Conservation (phyloP, 495 filamentous ascomycete genomes). For the Talaromyces proteolyticus region DNA sequence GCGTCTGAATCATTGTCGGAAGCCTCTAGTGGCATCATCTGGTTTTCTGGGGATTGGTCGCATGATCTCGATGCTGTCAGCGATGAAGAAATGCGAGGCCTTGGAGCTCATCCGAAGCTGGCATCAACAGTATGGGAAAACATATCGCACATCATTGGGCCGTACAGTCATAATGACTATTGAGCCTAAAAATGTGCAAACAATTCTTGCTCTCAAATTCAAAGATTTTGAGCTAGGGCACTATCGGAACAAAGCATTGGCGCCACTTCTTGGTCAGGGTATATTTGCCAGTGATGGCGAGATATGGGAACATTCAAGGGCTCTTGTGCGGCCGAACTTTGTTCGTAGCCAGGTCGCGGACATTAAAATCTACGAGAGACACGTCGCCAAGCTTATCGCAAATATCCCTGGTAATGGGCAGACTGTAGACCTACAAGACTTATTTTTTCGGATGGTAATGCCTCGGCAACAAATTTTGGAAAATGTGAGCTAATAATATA, state of each 20-base stretch:
- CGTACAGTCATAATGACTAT: conserved; percentile 38
- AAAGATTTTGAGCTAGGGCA: conserved; percentile 55
- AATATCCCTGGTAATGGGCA: conserved; percentile 39
- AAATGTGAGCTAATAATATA: neutral
- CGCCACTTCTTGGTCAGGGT: conserved; percentile 57
- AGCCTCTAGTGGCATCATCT: neutral
- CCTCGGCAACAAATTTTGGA: neutral
- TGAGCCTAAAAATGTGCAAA: conserved; percentile 60
- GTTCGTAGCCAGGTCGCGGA: conserved; percentile 53
- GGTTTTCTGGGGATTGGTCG: neutral
- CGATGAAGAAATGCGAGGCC: neutral
- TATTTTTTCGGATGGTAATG: conserved; percentile 47
- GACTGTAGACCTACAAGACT: conserved; percentile 55
- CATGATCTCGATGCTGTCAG: neutral
- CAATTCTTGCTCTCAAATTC: conserved; percentile 54
- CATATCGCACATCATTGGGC: conserved; percentile 2
- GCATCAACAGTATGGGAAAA: neutral
- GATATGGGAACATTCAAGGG: conserved; percentile 58
- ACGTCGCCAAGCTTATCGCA: conserved; percentile 45
- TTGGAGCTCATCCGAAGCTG: neutral
- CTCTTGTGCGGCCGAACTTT: conserved; percentile 61
- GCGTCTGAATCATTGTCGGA: neutral
- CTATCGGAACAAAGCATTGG: conserved; percentile 38
- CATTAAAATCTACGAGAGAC: conserved; percentile 51
- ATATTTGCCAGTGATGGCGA: conserved; percentile 66